These are phyloP conservation scores for Citrus unshiu DNA, from an alignment of 345 rosid genomes.

Conservation along the genomic window DNA sequence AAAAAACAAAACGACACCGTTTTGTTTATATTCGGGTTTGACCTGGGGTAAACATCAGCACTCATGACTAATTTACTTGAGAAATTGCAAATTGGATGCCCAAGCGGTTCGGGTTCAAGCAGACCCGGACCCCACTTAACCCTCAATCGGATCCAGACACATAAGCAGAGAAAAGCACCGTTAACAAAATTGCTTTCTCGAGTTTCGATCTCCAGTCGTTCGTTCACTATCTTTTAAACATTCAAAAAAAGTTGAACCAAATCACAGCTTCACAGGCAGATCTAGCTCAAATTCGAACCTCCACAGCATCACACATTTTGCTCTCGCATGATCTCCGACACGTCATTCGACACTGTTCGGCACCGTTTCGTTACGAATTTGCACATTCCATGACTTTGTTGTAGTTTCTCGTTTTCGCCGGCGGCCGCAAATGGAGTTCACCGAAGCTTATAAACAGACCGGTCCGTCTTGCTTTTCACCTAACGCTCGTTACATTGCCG, in stretches of 20 bases:
- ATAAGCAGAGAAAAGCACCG: background rate
- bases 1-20: too few relatives aligned
- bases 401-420: background rate
- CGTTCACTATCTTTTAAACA: too few relatives aligned
- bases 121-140: background rate
- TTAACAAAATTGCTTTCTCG: background rate
- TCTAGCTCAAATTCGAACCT: background rate
- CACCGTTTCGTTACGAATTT: background rate
- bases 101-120: background rate
- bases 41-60: too few relatives aligned
- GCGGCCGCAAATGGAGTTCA: conserved; percentile 64
- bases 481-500: conserved; percentile 80
- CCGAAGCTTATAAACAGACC: conserved; percentile 81
- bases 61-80: too few relatives aligned
- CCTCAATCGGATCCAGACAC: background rate
- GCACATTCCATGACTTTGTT: background rate
- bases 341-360: background rate
- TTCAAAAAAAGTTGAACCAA: too few relatives aligned
- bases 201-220: background rate
- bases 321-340: background rate
- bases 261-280: background rate
- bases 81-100: background rate
- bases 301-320: background rate
- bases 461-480: conserved; percentile 95
- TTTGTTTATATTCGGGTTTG: too few relatives aligned